Evolutionary conservation across 75 land plant genomes (phyloP).

Genomic region (Selaginella tamariscina): DNA sequence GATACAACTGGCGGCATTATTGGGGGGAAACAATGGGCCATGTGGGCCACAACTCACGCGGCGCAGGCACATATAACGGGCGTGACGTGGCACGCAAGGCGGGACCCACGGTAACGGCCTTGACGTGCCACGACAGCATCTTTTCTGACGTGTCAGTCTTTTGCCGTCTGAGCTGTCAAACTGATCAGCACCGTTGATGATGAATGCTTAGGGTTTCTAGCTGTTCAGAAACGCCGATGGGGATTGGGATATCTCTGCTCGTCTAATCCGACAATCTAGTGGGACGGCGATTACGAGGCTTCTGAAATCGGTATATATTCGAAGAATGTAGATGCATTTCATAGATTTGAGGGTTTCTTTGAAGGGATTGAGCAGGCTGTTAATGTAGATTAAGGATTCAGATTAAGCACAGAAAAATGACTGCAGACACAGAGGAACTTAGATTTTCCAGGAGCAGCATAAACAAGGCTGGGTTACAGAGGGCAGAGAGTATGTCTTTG

Average conservation of each 20-base stretch:
- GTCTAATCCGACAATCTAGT: background rate
- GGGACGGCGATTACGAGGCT: background rate
- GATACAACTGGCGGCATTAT: background rate
- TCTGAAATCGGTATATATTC: background rate
- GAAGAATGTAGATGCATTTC: background rate
- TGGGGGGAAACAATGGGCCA: background rate
- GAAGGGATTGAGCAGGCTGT: too few relatives aligned
- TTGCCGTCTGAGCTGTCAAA: background rate
- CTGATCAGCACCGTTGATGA: background rate
- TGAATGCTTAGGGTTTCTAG: background rate
- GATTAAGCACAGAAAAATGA: background rate
- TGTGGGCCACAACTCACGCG: too few relatives aligned
- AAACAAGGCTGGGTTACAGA: background rate
- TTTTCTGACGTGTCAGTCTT: constrained; percentile 3
- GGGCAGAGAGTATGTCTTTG: constrained; percentile 31
- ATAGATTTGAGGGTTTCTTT: too few relatives aligned
- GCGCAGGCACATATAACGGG: background rate
- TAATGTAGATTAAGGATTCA: background rate
- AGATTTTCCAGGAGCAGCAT: background rate
- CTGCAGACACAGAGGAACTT: background rate
- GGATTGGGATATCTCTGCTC: background rate
- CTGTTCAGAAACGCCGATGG: too few relatives aligned
- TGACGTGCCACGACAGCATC: background rate
- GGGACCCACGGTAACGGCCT: background rate
- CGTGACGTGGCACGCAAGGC: background rate